These are phyloP conservation scores for Saccharomycopsis oosterbeekiorum DNA, from an alignment of 805 yeast species.

Conservation along the genomic window DNA sequence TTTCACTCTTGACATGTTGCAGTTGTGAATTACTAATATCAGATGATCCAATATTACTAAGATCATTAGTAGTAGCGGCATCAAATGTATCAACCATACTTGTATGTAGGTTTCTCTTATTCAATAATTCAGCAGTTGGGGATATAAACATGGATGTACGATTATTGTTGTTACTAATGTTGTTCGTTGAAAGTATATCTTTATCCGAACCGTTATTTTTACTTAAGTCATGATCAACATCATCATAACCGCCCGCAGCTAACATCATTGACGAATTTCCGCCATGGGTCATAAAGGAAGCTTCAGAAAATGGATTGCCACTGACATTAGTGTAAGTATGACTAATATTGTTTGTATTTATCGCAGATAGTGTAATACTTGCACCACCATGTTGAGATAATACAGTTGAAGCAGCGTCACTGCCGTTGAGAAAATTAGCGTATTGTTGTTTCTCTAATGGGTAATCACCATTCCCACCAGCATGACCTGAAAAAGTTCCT, in stretches of 20 bases:
- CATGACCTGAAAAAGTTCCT: not conserved
- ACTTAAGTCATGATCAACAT: constrained; percentile 3
- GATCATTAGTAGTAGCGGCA: not conserved
- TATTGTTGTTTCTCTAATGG: not conserved
- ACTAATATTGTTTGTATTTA: not conserved
- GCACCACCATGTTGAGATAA: constrained; percentile 1
- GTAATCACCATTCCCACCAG: not conserved
- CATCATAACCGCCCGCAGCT: not conserved
- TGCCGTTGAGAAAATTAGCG: not conserved
- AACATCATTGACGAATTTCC: not conserved
- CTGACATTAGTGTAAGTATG: not conserved
- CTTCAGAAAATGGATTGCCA: not conserved
- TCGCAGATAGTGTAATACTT: not conserved
- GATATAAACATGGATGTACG: constrained; percentile 47
- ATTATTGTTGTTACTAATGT: not conserved
- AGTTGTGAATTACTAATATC: not conserved
- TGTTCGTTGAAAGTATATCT: constrained; percentile 6
- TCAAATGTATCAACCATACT: not conserved
- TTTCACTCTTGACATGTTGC: not conserved
- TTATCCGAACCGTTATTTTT: constrained; percentile 16
- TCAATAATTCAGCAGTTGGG: constrained; percentile 69
- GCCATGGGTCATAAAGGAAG: not conserved
- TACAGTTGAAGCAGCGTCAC: not conserved
- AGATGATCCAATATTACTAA: not conserved
- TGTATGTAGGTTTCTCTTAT: constrained; percentile 13